phyloP scores from a whole-genome alignment of 176 grass and related monocot genomes.

The Lolium perenne region DNA sequence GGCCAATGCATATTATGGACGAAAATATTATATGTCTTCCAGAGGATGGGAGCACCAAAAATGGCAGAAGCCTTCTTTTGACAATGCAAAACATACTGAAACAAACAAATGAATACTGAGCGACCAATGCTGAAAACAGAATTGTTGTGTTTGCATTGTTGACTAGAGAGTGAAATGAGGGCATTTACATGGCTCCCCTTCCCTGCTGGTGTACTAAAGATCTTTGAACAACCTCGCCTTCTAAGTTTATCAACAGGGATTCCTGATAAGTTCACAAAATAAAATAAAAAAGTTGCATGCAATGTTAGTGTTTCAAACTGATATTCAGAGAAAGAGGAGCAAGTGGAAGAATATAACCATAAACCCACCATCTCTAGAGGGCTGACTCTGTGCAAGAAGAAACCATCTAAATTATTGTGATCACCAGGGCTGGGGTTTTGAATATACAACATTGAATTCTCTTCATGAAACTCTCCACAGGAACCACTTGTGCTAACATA shows the following conservation, averaged over 20 bases:
- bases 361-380: constrained; percentile 50
- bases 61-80: not conserved
- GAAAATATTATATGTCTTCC: too few species aligned
- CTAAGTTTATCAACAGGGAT: constrained; percentile 36
- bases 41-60: too few species aligned
- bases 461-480: constrained; percentile 41
- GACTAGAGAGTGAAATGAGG: not conserved
- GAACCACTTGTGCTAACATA: constrained; percentile 39
- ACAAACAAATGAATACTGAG: not conserved
- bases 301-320: not conserved
- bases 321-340: not conserved
- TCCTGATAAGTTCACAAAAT: constrained; percentile 25
- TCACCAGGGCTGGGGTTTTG: constrained; percentile 33
- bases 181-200: constrained; percentile 33
- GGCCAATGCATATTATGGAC: too few species aligned
- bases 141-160: not conserved
- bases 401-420: constrained; percentile 36
- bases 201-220: constrained; percentile 29
- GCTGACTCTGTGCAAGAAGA: constrained; percentile 48
- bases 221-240: constrained; percentile 52
- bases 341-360: not conserved
- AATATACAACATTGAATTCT: constrained; percentile 42
- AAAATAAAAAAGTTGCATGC: not conserved
- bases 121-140: not conserved
- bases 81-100: not conserved